Base-by-base conservation (phyloP, 2,329 filamentous ascomycete genomes). In the Bipolaris bicolor region DNA sequence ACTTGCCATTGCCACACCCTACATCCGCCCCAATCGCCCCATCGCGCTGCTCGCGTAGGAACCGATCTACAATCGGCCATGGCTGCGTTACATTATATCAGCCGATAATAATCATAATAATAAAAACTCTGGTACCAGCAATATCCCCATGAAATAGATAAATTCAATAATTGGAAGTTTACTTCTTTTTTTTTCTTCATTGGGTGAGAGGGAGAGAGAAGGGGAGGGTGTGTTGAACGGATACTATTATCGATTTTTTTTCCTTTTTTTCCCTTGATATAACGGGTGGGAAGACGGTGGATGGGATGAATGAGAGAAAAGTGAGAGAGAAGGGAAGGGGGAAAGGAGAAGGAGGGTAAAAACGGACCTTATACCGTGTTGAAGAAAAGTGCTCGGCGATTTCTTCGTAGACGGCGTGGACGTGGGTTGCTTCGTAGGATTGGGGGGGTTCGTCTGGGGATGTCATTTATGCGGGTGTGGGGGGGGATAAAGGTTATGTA, bases 1-100 rank as follows among this genome's bases (percentile, higher is more conserved):
- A 97, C 82, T 98, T 98, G 66, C 95, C 95, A 79, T 99, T 99
- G 58, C 95, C 95, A 78, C 95, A 98, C 59, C 95, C 95, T 55
- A 98, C 83, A 77, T 99, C 95, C 31, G 97, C 83, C 9, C 95
- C 95, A 54, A 98, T 79, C 48, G 90, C 85, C 24, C 93, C 94
- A 11, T 87, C 79, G 0, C 82, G 73, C 46, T 90, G 84, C 31
- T 81, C 79, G 48, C 82, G 79, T 34, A 98, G 84, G 75, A 97
- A 98, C 34, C 82, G 81, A 61, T 92, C 86, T 54, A 98, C 90
- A 66, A 96, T 89, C 20, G 95, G 95, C 95, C 95, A 99, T 60
- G 95, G 92, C 86, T 89, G 60, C 20, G n/a, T n/a, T n/a, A n/a
- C n/a, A n/a, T n/a, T n/a, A n/a, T n/a, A n/a, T n/a, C n/a, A n/a